phyloP scores from a whole-genome alignment of 2,329 filamentous ascomycete genomes.

The Stachybotrys chlorohalonatus region DNA sequence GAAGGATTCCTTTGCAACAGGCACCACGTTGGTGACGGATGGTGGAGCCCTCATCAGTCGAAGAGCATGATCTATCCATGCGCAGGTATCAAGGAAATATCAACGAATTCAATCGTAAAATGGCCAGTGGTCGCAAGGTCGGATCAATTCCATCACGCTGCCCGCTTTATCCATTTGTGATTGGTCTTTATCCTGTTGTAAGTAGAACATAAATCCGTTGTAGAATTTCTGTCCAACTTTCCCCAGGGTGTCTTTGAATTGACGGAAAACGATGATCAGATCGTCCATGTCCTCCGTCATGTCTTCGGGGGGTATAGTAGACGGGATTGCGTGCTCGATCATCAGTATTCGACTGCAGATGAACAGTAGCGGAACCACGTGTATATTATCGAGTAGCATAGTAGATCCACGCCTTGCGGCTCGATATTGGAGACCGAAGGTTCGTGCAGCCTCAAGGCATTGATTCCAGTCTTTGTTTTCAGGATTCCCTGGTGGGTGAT shows the following conservation, averaged over 20 bases:
- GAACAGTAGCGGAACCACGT: slow-evolving; percentile 10
- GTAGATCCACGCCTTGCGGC: slow-evolving; percentile 8
- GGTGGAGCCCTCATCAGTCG: not conserved
- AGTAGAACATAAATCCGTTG: slow-evolving; percentile 10
- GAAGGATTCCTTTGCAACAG: slow-evolving; percentile 12
- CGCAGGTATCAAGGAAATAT: not conserved
- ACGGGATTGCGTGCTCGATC: slow-evolving; percentile 10
- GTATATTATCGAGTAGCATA: slow-evolving; percentile 8
- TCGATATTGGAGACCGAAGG: slow-evolving; percentile 7
- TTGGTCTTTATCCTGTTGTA: slow-evolving; percentile 5
- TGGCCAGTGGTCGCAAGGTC: not conserved
- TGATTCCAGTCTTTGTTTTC: slow-evolving; percentile 11
- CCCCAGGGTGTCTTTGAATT: slow-evolving; percentile 6
- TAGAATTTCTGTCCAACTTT: slow-evolving; percentile 11
- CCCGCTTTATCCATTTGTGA: not conserved
- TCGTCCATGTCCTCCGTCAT: slow-evolving; percentile 1
- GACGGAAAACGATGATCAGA: not conserved
- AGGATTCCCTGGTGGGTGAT: slow-evolving; percentile 5
- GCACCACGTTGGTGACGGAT: not conserved
- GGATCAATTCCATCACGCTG: not conserved
- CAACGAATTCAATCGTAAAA: not conserved
- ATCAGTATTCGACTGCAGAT: slow-evolving; percentile 8
- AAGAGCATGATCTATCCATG: not conserved
- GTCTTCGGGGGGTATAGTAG: not conserved
- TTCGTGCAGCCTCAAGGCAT: slow-evolving; percentile 11